A percentile compares a stretch with the other conserved stretches of the same genome.
Evolutionary conservation across 2,329 filamentous ascomycete genomes (phyloP).

Genomic region (Mollisia scopiformis): DNA sequence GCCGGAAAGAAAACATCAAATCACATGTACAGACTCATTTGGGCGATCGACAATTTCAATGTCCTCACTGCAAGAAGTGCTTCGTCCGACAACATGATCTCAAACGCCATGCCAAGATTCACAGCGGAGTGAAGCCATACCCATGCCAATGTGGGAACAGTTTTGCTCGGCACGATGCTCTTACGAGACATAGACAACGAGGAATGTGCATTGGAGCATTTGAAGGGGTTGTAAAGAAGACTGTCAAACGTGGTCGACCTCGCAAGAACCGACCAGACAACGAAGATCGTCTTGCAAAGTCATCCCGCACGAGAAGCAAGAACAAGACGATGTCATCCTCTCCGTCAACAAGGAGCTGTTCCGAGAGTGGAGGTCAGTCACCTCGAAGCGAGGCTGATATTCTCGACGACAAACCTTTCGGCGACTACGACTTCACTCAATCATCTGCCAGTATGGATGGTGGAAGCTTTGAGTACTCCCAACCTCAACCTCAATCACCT

Average conservation of each 20-base stretch:
- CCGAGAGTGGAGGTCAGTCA: constrained; percentile 60
- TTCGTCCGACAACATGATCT: constrained; percentile 97
- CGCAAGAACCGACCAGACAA: constrained; percentile 61
- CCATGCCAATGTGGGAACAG: constrained; percentile 92
- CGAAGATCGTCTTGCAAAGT: constrained; percentile 56
- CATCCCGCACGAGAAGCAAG: constrained; percentile 57
- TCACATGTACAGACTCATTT: constrained; percentile 98
- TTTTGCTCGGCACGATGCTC: constrained; percentile 92
- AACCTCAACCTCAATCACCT: constrained; percentile 29
- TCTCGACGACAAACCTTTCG: constrained; percentile 40
- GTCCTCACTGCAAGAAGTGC: constrained; percentile 90
- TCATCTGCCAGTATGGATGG: constrained; percentile 38
- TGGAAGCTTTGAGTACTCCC: constrained; percentile 41
- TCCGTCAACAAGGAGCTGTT: constrained; percentile 58
- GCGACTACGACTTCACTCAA: constrained; percentile 40
- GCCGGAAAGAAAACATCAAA: constrained; percentile 98
- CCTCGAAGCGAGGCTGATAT: constrained; percentile 51
- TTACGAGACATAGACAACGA: constrained; percentile 91
- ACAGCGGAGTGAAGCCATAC: constrained; percentile 94
- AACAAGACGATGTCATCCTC: constrained; percentile 45
- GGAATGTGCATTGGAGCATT: constrained; percentile 97
- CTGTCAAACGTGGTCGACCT: constrained; percentile 67
- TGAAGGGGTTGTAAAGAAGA: constrained; percentile 73
- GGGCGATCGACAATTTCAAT: constrained; percentile 93
- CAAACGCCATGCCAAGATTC: constrained; percentile 96